Evolutionary conservation across 148 eudicot species (phyloP).

Genomic region (Silene latifolia): DNA sequence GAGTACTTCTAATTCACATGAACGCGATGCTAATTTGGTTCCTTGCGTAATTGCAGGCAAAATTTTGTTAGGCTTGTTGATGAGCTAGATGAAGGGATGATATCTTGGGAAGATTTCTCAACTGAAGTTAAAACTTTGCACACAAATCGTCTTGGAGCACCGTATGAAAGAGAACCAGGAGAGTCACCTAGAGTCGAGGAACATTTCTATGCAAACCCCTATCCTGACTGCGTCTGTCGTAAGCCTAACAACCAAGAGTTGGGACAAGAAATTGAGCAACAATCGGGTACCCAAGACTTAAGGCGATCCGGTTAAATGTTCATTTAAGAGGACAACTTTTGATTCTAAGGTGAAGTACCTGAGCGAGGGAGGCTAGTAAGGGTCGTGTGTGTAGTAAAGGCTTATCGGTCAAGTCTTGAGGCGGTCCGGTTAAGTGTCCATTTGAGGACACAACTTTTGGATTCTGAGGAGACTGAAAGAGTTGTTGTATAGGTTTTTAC

Average conservation of each 20-base stretch:
- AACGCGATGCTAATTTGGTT: neutral
- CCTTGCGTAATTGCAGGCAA: slow-evolving; percentile 23
- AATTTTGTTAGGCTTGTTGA: slow-evolving; percentile 44
- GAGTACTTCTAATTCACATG: neutral
- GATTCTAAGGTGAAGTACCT: neutral
- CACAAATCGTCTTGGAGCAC: slow-evolving; percentile 41
- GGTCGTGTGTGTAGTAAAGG: too few relatives aligned
- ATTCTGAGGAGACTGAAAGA: neutral
- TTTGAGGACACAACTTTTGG: neutral
- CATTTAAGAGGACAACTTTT: neutral
- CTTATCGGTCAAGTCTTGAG: neutral
- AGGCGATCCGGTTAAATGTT: neutral
- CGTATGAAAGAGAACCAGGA: slow-evolving; percentile 31
- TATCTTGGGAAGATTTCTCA: slow-evolving; percentile 43
- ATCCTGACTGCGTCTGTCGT: slow-evolving; percentile 53
- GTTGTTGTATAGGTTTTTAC: neutral
- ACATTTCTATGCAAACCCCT: slow-evolving; percentile 61
- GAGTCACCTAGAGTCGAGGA: slow-evolving; percentile 40
- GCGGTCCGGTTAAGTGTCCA: neutral
- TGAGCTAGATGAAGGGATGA: slow-evolving; percentile 34
- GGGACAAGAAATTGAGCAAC: neutral
- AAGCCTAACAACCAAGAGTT: neutral
- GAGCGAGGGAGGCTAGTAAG: neutral
- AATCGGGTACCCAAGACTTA: neutral
- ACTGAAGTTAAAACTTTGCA: slow-evolving; percentile 40